Conservation (phyloP, 257 asterid species). For the Nyctanthes arbortristis region DNA sequence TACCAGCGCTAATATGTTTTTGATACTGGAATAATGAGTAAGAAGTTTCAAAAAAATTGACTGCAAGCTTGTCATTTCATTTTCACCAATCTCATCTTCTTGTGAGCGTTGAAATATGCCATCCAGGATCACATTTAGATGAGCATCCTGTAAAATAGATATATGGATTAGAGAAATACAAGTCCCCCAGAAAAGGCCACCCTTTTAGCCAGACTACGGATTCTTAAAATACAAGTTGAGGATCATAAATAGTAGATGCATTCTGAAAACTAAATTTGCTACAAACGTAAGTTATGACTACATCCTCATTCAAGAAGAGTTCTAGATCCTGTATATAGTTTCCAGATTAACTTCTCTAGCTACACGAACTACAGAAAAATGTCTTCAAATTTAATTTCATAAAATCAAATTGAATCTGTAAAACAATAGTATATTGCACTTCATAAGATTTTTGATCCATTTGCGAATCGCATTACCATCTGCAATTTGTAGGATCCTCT, state of each 20-base stretch:
- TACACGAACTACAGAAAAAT: slow-evolving; percentile 6
- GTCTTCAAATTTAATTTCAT: slow-evolving; percentile 15
- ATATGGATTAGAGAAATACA: slow-evolving; percentile 14
- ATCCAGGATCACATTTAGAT: slow-evolving; percentile 50
- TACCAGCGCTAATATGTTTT: slow-evolving; percentile 65
- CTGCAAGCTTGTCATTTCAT: slow-evolving; percentile 59
- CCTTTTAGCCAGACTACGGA: slow-evolving; percentile 21
- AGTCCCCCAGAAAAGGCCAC: slow-evolving; percentile 8
- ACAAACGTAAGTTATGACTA: neutral
- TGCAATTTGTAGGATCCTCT: no score
- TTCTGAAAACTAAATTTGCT: slow-evolving; percentile 9
- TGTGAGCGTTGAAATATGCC: slow-evolving; percentile 57
- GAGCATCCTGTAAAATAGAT: slow-evolving; percentile 48
- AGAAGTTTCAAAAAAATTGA: slow-evolving; percentile 68
- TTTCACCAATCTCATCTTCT: slow-evolving; percentile 50
- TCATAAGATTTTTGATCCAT: no score
- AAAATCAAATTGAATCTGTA: no score
- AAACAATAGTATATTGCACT: no score
- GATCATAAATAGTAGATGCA: no score
- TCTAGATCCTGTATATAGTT: neutral
- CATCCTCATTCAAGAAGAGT: slow-evolving; percentile 4
- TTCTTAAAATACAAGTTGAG: no score
- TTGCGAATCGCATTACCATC: no score
- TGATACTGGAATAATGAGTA: slow-evolving; percentile 50
- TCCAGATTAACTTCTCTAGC: neutral